Conservation (phyloP, 345 rosid species). For the Salix caprea region DNA sequence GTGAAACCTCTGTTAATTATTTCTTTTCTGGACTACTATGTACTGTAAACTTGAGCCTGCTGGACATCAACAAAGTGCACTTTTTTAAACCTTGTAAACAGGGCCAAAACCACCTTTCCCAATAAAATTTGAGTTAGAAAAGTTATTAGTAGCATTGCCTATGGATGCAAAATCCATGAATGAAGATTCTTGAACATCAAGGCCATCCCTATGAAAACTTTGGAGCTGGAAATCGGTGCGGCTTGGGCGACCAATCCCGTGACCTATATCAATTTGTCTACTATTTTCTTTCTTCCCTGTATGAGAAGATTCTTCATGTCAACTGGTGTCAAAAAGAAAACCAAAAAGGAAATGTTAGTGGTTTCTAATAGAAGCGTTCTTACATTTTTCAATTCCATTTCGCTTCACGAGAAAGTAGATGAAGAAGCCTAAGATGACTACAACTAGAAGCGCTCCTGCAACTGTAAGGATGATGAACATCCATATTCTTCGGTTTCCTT, state of each 20-base stretch:
- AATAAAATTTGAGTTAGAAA: constrained; percentile 22
- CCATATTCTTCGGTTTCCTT: constrained; percentile 2
- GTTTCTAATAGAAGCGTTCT: background rate
- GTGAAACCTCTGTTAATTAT: background rate
- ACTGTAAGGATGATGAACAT: constrained; percentile 12
- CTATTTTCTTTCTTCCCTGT: background rate
- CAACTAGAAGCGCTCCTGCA: constrained; percentile 10
- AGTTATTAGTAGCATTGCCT: constrained; percentile 33
- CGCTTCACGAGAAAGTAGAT: constrained; percentile 1
- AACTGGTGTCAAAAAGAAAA: background rate
- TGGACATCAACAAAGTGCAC: background rate
- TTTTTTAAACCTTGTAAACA: constrained; percentile 5
- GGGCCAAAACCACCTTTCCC: constrained; percentile 8
- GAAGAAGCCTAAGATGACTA: constrained; percentile 9
- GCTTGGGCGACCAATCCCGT: constrained; percentile 1
- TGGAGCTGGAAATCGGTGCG: background rate
- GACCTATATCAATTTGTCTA: background rate
- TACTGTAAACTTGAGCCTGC: background rate
- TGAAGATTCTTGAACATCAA: constrained; percentile 10
- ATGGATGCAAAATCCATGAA: constrained; percentile 26
- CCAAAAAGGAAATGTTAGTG: too few species aligned
- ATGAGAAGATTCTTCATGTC: background rate
- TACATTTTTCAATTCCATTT: constrained; percentile 5
- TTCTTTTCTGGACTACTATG: background rate
- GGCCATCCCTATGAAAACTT: constrained; percentile 3